phyloP scores from a whole-genome alignment of 441 rosid species.

The Sinapis alba region DNA sequence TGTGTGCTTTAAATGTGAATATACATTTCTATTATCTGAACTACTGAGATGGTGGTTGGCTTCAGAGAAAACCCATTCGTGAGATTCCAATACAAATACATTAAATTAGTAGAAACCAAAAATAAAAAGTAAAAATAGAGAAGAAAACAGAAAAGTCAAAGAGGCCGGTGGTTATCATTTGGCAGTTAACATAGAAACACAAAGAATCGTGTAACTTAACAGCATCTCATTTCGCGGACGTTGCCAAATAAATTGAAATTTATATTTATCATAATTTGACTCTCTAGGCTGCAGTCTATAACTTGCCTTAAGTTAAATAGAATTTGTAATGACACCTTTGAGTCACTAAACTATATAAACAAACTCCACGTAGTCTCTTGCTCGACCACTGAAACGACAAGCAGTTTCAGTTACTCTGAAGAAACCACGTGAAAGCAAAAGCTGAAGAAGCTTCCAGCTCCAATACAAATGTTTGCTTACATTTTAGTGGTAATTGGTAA shows the following conservation, averaged over 20 bases:
- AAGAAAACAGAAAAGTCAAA: conserved; percentile 8
- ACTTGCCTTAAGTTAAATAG: neutral
- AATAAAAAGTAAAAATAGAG: neutral
- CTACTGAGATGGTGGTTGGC: conserved; percentile 33
- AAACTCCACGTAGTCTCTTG: neutral
- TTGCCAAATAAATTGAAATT: neutral
- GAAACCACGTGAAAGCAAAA: neutral
- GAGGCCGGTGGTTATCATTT: conserved; percentile 24
- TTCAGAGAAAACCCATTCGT: conserved; percentile 25
- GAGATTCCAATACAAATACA: conserved; percentile 29
- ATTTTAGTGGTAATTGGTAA: neutral
- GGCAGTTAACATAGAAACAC: conserved; percentile 28
- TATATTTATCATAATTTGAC: neutral
- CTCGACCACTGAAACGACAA: conserved; percentile 15
- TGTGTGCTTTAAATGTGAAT: conserved; percentile 17
- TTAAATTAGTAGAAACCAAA: conserved; percentile 33
- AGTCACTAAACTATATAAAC: neutral
- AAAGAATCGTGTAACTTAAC: neutral
- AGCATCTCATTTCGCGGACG: conserved; percentile 19
- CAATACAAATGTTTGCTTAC: neutral
- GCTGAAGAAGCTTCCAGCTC: conserved; percentile 5
- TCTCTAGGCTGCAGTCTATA: neutral
- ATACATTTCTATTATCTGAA: conserved; percentile 15
- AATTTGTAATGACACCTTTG: neutral
- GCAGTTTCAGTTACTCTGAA: conserved; percentile 7